Evolutionary conservation across 1,139 yeast species (phyloP).

Genomic region (Meyerozyma athensensis): DNA sequence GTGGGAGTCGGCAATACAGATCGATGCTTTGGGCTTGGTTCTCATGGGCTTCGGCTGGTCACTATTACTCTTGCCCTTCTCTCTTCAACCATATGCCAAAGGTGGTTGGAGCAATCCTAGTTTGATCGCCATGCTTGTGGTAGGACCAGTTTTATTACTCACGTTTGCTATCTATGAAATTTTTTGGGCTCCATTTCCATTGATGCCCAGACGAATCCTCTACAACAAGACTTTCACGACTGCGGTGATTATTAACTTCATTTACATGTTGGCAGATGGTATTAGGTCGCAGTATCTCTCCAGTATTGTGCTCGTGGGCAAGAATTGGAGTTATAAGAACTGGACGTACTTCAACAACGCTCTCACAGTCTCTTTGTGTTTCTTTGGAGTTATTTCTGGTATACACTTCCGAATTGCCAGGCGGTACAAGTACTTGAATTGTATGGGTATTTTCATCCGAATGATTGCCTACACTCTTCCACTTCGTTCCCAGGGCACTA

Average conservation of each 20-base stretch:
- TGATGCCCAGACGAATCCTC: conserved; percentile 27
- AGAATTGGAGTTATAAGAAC: conserved; percentile 20
- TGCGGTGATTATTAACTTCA: conserved; percentile 23
- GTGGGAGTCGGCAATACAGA: conserved; percentile 18
- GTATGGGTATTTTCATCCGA: conserved; percentile 22
- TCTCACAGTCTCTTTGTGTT: conserved; percentile 26
- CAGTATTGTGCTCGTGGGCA: conserved; percentile 10
- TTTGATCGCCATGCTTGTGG: conserved; percentile 32
- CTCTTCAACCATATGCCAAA: conserved; percentile 23
- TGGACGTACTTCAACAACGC: conserved; percentile 33
- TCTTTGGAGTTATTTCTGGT: conserved; percentile 31
- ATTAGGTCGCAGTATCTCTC: neutral
- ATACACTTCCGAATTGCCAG: conserved; percentile 21
- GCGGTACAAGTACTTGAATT: conserved; percentile 26
- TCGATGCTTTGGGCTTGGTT: conserved; percentile 30
- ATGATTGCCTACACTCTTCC: conserved; percentile 24
- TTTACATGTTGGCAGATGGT: conserved; percentile 18
- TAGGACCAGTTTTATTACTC: conserved; percentile 27
- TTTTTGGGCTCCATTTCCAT: conserved; percentile 25
- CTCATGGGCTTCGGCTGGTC: conserved; percentile 33
- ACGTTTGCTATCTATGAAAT: conserved; percentile 21
- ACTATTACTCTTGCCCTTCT: conserved; percentile 29
- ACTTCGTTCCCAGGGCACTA: conserved; percentile 15
- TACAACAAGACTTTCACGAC: conserved; percentile 28
- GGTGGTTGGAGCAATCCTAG: conserved; percentile 31